These are phyloP conservation scores for Hypoxylon sp. DNA, from an alignment of 2,329 filamentous ascomycete species.

Conservation along the genomic window DNA sequence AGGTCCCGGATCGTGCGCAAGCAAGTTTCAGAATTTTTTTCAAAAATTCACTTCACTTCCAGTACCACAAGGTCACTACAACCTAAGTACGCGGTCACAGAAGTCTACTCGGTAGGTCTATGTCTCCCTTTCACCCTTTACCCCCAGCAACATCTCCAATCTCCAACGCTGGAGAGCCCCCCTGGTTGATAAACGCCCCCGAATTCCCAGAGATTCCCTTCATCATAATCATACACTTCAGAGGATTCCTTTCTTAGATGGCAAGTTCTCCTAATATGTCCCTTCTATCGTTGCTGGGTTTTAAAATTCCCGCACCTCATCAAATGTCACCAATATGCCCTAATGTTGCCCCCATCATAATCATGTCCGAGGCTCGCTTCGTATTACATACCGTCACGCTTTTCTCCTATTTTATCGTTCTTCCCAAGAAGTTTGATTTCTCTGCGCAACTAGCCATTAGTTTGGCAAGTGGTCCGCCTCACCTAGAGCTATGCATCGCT, in stretches of 20 bases:
- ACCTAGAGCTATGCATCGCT: background rate
- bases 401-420: background rate
- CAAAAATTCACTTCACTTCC: background rate
- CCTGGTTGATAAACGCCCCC: too few relatives aligned
- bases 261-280: background rate
- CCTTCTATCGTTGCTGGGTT: background rate
- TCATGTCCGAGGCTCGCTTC: background rate
- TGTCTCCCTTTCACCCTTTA: background rate
- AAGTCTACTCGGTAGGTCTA: background rate
- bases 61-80: background rate
- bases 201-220: background rate
- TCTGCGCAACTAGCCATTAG: background rate
- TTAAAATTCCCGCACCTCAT: background rate
- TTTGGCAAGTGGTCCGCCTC: background rate
- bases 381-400: background rate
- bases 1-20: background rate
- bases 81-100: background rate
- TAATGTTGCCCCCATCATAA: background rate
- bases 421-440: too few relatives aligned
- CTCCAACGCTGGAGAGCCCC: background rate
- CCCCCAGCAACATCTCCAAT: background rate
- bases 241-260: background rate
- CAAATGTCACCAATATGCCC: background rate
- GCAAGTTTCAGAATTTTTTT: background rate
- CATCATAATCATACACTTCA: background rate